A percentile compares a stretch with the other conserved stretches of the same genome.
phyloP scores from a whole-genome alignment of 2,329 filamentous ascomycete genomes.

The Scedosporium boydii region DNA sequence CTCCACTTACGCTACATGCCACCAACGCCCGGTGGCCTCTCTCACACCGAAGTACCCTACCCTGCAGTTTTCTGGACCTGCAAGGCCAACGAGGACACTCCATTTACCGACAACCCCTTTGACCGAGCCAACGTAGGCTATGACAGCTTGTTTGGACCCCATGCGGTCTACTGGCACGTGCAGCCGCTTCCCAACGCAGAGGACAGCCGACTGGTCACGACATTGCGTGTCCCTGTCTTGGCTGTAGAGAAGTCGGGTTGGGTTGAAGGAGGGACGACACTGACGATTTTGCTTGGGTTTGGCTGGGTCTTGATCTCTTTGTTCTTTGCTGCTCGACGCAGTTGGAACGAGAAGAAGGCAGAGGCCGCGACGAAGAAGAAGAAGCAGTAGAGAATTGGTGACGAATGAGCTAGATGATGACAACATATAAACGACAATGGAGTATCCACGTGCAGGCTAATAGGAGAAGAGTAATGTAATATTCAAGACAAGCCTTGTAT shows the following conservation, averaged over 20 bases:
- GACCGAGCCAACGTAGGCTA: conserved; percentile 79
- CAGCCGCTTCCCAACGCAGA: conserved; percentile 34
- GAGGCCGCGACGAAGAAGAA: conserved; percentile 2
- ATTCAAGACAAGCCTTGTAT: too few species aligned
- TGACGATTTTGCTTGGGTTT: conserved; percentile 53
- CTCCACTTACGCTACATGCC: conserved; percentile 77
- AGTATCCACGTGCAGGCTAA: too few species aligned
- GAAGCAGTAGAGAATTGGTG: not conserved
- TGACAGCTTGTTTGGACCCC: conserved; percentile 65
- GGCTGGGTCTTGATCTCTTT: conserved; percentile 60
- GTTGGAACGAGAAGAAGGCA: not conserved
- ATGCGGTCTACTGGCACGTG: conserved; percentile 78
- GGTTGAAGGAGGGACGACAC: conserved; percentile 46
- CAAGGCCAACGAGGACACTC: conserved; percentile 51
- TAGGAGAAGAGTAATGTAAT: too few species aligned
- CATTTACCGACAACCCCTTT: conserved; percentile 73
- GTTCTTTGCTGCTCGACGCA: conserved; percentile 9
- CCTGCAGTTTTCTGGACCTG: conserved; percentile 91
- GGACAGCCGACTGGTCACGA: conserved; percentile 33
- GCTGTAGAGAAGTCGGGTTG: conserved; percentile 38
- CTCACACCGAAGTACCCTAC: conserved; percentile 57
- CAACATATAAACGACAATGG: too few species aligned
- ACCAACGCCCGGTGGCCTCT: conserved; percentile 47
- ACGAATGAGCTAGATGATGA: not conserved
- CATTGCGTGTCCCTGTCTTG: conserved; percentile 56